Conservation (phyloP, 2,329 filamentous ascomycete genomes). For the Lojkania enalia region DNA sequence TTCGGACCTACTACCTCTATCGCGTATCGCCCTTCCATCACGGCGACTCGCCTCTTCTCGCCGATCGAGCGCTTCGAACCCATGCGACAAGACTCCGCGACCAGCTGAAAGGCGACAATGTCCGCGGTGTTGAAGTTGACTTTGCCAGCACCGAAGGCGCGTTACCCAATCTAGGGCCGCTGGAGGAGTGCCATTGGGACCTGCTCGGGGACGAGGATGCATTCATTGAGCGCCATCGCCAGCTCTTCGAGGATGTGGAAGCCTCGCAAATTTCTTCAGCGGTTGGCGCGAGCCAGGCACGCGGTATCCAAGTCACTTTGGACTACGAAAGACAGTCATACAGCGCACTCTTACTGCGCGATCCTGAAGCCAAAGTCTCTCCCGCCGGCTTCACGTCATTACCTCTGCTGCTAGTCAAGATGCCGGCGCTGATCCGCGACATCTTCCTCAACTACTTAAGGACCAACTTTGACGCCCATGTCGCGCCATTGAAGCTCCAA, state of each 20-base stretch:
- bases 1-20: constrained; percentile 58
- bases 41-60: constrained; percentile 41
- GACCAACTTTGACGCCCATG: constrained; percentile 55
- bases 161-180: constrained; percentile 50
- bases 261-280: constrained; percentile 30
- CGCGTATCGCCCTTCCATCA: constrained; percentile 59
- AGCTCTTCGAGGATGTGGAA: constrained; percentile 33
- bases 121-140: constrained; percentile 52
- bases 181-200: constrained; percentile 54
- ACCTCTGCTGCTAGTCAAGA: constrained; percentile 55
- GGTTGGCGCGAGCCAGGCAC: constrained; percentile 27
- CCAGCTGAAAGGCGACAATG: constrained; percentile 53
- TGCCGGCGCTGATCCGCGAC: constrained; percentile 55
- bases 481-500: constrained; percentile 49
- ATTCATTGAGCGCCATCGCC: constrained; percentile 44
- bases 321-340: constrained; percentile 53
- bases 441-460: constrained; percentile 54
- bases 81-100: constrained; percentile 55
- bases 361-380: constrained; percentile 32
- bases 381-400: constrained; percentile 50
- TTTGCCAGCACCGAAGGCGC: constrained; percentile 43
- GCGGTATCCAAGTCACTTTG: constrained; percentile 54
- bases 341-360: constrained; percentile 55
- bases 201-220: constrained; percentile 47
- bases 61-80: constrained; percentile 44